Evolutionary conservation across 164 flowering plant genomes (phyloP).

Genomic region (Magnolia sinica): DNA sequence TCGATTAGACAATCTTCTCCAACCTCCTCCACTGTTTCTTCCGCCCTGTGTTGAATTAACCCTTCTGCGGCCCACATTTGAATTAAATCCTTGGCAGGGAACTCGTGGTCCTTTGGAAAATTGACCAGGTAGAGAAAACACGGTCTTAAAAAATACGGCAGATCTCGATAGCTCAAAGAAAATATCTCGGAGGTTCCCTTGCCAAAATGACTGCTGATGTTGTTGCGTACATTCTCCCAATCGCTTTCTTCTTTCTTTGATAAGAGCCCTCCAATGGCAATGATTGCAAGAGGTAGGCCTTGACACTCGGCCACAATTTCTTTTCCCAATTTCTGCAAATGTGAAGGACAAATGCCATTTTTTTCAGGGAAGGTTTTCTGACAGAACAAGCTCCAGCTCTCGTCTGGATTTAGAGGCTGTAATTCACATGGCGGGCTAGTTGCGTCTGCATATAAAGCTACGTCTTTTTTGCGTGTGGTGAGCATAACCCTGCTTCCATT

Average conservation of each 20-base stretch:
- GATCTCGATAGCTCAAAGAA: conserved; percentile 6
- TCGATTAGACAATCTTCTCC: background rate
- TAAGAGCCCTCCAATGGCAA: background rate
- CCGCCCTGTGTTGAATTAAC: background rate
- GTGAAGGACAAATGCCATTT: background rate
- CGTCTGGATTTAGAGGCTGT: background rate
- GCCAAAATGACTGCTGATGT: background rate
- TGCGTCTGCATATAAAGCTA: background rate
- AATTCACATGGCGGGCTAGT: background rate
- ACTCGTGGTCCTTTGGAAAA: background rate
- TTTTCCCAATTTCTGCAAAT: background rate
- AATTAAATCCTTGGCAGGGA: background rate
- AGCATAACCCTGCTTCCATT: conserved; percentile 19
- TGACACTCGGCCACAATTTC: background rate
- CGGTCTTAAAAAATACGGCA: background rate
- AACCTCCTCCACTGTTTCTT: background rate
- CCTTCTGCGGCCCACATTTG: background rate
- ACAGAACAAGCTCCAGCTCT: background rate
- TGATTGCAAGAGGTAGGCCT: background rate
- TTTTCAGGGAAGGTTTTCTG: background rate
- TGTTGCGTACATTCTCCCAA: background rate
- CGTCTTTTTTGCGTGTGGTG: conserved; percentile 17
- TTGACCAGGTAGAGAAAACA: background rate
- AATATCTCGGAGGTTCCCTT: conserved; percentile 1
- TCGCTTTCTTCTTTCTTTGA: background rate